Base-by-base conservation (phyloP, 768 basidiomycete species). In the Suillus brevipes region DNA sequence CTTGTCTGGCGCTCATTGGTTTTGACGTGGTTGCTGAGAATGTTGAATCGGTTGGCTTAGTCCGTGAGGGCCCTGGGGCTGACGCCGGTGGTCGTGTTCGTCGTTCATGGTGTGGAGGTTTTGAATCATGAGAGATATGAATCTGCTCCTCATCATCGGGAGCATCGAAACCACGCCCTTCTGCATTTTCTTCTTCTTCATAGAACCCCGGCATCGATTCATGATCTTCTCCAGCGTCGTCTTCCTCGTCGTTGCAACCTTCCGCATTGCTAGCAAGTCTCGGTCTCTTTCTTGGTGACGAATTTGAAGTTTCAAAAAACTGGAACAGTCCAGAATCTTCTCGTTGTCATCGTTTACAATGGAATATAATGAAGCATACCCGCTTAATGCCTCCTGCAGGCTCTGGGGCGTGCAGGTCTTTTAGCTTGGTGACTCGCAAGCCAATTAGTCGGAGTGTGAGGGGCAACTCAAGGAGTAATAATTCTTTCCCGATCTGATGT, bases 391-490 rank as follows among this genome's bases (percentile, higher is more conserved):
- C 90, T 61, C 75, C 79, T 5, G 70, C 49, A 14, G 80, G 74
- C 47, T 81, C 76, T 52, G 37, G 38, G 7, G 81, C 81, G 64
- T 84, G 83, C 37, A 96, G 77, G 77, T 99, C 97, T 72, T 92
- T 92, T 69, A 99, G 78, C 67, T 93, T 96, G 4, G 93, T 95
- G 12, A 97, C 83, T 53, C 96, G 82, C 34, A 99, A 78, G 6
- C 97, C 97, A 67, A 99, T 90, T 25, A 99, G 81, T 38, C 97
- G 85, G 28, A 99, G 78, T 37, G 84, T 87, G 36, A 96, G 74
- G 0, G 94, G 94, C 42, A 92, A 77, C 75, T 96, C 95, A 8
- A 89, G 84, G 64, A 89, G 81, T 16, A 99, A 80, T 14, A 98
- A 82, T 62, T 93, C 91, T 69, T 89, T 89, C 8, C 94, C 96